Base-by-base conservation (phyloP, 73 alveolate genomes). In the Paraurostyla sp. region DNA sequence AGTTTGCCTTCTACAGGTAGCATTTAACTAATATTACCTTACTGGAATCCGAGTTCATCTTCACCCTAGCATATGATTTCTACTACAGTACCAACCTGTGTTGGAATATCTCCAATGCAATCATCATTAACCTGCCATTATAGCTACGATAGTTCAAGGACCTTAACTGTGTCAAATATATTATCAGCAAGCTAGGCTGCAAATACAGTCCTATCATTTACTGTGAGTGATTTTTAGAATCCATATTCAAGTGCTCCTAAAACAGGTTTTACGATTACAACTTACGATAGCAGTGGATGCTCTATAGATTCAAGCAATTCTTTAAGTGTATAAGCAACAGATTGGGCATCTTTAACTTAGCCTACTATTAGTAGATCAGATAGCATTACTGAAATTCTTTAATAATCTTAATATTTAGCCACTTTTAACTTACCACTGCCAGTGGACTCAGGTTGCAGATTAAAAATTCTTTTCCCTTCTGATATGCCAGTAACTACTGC, bases 31-130 rank as follows among this genome's bases (percentile, higher is more conserved):
- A 0, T 2, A 23, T 78, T 52, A 46, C 89, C 89, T 52, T 43
- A 78, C 27, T 78, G 89, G 89, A 78, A 78, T 54, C 89, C 89
- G 29, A 32, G 29, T 38, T 16, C 76, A 49, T 9, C 75, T 11
- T 25, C 49, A 23, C 50, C 51, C 3, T 29, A 50, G 32, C 69
- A 32, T 49, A 30, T 23, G 43, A 42, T 75, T 48, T 4, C 18
- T 9, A 49, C 36, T 7, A 42, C 51, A 16, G 33, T 2, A 7
- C 87, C 87, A 15, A 49, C 71, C 3, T 75, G 87, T 30, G 33
- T 30, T 13, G 71, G 87, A 16, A 23, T 23, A 7, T 2, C 33
- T 30, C 54, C 69, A 0, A 13, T 49, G 11, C 41, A 33, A 3
- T 2, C 43, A 20, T 7, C 38, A 13, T 15, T 49, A 35, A 54